phyloP scores from a whole-genome alignment of 139 green algal genomes.

The Diplosphaera chodatii region DNA sequence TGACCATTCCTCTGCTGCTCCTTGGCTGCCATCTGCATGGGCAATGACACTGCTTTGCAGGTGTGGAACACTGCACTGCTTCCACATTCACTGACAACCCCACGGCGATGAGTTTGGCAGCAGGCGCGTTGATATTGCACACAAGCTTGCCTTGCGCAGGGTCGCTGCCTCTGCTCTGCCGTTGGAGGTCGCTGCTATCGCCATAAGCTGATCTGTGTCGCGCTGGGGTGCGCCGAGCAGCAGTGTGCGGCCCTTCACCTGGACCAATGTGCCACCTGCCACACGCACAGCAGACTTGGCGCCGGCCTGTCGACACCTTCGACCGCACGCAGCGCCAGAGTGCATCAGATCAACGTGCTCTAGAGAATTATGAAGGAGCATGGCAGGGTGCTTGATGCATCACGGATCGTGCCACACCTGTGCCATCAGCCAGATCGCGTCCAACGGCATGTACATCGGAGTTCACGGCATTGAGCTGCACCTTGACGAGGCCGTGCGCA shows the following conservation, averaged over 20 bases:
- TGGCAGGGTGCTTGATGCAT: no score
- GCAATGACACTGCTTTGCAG: not conserved
- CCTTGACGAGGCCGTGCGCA: conserved; percentile 2
- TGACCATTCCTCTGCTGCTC: not conserved
- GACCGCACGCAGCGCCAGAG: not conserved
- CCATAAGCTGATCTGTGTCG: not conserved
- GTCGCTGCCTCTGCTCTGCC: not conserved
- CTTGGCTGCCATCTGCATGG: not conserved
- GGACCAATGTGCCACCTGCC: not conserved
- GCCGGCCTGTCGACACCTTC: no score
- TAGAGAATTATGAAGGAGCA: no score
- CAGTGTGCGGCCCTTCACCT: not conserved
- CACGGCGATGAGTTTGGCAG: not conserved
- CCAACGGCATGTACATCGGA: not conserved
- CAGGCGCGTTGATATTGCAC: no score
- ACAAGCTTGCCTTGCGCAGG: not conserved
- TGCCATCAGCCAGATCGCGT: conserved; percentile 1
- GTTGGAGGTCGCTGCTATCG: not conserved
- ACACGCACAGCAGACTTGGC: not conserved
- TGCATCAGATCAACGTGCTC: no score
- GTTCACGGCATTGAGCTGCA: conserved; percentile 8
- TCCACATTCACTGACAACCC: not conserved
- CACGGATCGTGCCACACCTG: not conserved
- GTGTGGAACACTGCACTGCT: no score
- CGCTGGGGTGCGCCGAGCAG: not conserved